These are phyloP conservation scores for Calonectria pauciramosa DNA, from an alignment of 2,329 filamentous ascomycete genomes.

Conservation along the genomic window DNA sequence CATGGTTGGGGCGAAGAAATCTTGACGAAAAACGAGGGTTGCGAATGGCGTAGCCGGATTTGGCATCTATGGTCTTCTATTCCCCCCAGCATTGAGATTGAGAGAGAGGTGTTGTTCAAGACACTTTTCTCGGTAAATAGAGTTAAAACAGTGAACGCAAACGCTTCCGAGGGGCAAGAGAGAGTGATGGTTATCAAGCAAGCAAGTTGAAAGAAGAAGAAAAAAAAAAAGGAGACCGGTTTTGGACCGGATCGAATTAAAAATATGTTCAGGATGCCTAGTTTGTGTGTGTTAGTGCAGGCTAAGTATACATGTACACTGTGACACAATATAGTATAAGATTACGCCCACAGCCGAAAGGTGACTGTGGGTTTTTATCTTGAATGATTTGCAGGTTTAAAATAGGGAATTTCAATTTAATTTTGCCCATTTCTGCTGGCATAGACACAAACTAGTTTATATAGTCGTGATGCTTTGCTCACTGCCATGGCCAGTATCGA, in stretches of 20 bases:
- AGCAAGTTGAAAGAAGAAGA: background rate
- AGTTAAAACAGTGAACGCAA: constrained; percentile 30
- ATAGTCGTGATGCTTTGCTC: background rate
- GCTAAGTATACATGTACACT: background rate
- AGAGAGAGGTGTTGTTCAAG: constrained; percentile 21
- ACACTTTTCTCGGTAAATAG: constrained; percentile 27
- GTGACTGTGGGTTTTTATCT: background rate
- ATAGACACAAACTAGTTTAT: background rate
- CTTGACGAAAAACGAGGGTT: constrained; percentile 49
- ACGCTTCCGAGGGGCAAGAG: constrained; percentile 7
- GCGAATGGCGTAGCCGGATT: constrained; percentile 55
- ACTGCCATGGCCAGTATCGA: background rate
- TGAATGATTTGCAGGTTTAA: background rate
- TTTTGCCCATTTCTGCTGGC: background rate
- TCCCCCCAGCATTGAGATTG: constrained; percentile 34
- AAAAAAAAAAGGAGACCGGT: background rate
- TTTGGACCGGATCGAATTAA: background rate
- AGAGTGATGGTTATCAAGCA: background rate
- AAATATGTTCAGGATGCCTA: background rate
- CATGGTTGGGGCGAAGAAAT: constrained; percentile 47
- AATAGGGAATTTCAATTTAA: background rate
- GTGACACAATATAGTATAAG: background rate
- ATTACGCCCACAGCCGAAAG: background rate
- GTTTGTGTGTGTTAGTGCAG: background rate
- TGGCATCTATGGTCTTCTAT: constrained; percentile 50